These are phyloP conservation scores for Fistulifera pelliculosa DNA, from an alignment of 108 stramenopile species.

Conservation along the genomic window DNA sequence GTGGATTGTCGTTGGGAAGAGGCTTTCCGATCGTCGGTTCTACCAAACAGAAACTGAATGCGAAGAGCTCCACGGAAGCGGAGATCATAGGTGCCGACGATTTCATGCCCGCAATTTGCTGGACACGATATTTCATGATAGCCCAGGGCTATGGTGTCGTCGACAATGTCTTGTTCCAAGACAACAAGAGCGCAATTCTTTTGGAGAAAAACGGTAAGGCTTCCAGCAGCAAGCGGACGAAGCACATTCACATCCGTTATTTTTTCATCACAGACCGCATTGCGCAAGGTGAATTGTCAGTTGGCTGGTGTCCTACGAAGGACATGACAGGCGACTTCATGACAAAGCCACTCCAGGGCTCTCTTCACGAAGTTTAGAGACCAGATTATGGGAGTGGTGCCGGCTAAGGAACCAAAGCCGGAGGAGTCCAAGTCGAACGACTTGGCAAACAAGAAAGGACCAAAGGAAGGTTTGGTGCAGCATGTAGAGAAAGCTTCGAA, in stretches of 20 bases:
- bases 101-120: slow-evolving; percentile 26
- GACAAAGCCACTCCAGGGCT: slow-evolving; percentile 43
- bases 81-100: slow-evolving; percentile 38
- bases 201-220: slow-evolving; percentile 36
- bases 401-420: too few relatives aligned
- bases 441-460: not conserved
- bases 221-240: slow-evolving; percentile 32
- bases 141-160: slow-evolving; percentile 31
- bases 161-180: slow-evolving; percentile 32
- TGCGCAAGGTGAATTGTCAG: slow-evolving; percentile 4
- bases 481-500: slow-evolving; percentile 3
- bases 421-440: too few relatives aligned
- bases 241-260: slow-evolving; percentile 37
- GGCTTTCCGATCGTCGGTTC: slow-evolving; percentile 19
- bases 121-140: slow-evolving; percentile 39
- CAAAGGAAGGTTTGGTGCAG: not conserved
- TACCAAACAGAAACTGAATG: slow-evolving; percentile 28
- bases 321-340: slow-evolving; percentile 46
- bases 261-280: slow-evolving; percentile 43
- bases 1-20: slow-evolving; percentile 25
- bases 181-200: slow-evolving; percentile 46
- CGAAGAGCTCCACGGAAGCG: slow-evolving; percentile 35
- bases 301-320: slow-evolving; percentile 36
- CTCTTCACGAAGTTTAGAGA: slow-evolving; percentile 23
- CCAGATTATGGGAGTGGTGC: slow-evolving; percentile 15